These are phyloP conservation scores for Graphium sp. DNA, from an alignment of 2,329 filamentous ascomycete genomes.

Conservation along the genomic window DNA sequence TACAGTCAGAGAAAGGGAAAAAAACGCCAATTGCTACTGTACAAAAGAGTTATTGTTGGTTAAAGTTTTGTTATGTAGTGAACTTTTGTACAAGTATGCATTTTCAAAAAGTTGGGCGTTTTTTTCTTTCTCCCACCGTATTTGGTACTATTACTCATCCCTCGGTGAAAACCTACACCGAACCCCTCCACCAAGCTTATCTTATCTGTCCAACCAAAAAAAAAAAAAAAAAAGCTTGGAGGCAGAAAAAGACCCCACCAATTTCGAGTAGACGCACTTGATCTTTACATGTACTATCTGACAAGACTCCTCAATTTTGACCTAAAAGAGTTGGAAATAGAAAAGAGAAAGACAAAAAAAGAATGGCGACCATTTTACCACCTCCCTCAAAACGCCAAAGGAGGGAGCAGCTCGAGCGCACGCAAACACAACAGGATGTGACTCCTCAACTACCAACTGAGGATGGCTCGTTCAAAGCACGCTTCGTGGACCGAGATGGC, in stretches of 20 bases:
- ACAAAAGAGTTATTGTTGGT: too few relatives aligned
- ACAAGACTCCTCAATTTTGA: neutral
- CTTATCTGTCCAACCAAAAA: neutral
- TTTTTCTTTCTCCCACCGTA: too few relatives aligned
- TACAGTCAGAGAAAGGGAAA: too few relatives aligned
- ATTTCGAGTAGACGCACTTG: neutral
- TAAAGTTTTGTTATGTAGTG: too few relatives aligned
- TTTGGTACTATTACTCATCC: too few relatives aligned
- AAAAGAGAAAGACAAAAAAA: constrained; percentile 1
- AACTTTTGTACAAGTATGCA: too few relatives aligned
- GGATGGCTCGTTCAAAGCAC: constrained; percentile 64
- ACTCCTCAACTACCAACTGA: constrained; percentile 48
- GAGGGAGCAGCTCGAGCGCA: constrained; percentile 54
- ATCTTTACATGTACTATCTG: neutral
- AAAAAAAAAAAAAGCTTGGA: neutral
- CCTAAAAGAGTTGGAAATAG: neutral
- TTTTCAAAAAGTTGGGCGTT: too few relatives aligned
- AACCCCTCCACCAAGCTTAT: too few relatives aligned
- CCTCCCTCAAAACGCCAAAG: constrained; percentile 80
- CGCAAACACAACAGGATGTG: constrained; percentile 61
- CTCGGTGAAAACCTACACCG: too few relatives aligned
- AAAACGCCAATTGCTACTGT: too few relatives aligned
- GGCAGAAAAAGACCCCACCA: neutral
- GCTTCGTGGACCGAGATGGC: constrained; percentile 71
- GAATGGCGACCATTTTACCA: constrained; percentile 69